A percentile compares a stretch with the other conserved stretches of the same genome.
These are phyloP conservation scores for Anethum foeniculum DNA, from an alignment of 140 eudicot genomes.

Conservation along the genomic window DNA sequence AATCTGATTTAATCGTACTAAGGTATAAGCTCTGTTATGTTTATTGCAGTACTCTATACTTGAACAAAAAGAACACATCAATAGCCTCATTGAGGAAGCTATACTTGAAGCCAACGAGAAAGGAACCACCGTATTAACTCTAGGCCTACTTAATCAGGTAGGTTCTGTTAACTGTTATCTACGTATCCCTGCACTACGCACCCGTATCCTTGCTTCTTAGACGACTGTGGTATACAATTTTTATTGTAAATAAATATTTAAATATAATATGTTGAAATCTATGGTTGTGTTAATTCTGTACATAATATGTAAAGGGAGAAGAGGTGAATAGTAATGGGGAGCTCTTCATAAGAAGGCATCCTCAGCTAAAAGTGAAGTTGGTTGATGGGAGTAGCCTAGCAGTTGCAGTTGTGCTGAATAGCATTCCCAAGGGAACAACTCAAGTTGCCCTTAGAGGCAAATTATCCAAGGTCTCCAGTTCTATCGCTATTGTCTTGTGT, in stretches of 20 bases:
- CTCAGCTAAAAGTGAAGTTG: constrained; percentile 48
- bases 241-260: no score
- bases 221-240: no score
- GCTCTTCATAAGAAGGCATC: constrained; percentile 36
- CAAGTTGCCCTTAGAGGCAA: constrained; percentile 42
- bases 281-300: neutral
- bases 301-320: constrained; percentile 26
- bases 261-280: no score
- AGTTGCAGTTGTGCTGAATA: constrained; percentile 54
- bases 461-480: constrained; percentile 35
- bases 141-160: constrained; percentile 59
- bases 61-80: constrained; percentile 44
- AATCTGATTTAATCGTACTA: neutral
- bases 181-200: no score
- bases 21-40: neutral
- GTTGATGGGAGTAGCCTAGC: constrained; percentile 73
- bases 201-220: no score
- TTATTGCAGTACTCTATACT: constrained; percentile 34
- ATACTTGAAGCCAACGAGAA: constrained; percentile 41
- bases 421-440: constrained; percentile 51
- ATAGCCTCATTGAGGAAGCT: constrained; percentile 47
- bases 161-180: neutral
- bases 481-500: constrained; percentile 39
- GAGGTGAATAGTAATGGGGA: constrained; percentile 46
- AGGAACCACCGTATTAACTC: constrained; percentile 47